Percentiles rank a stretch among this genome's conserved stretches.
Evolutionary conservation across 2,329 filamentous ascomycete species (phyloP).

Genomic region (Trichoderma arundinaceum): DNA sequence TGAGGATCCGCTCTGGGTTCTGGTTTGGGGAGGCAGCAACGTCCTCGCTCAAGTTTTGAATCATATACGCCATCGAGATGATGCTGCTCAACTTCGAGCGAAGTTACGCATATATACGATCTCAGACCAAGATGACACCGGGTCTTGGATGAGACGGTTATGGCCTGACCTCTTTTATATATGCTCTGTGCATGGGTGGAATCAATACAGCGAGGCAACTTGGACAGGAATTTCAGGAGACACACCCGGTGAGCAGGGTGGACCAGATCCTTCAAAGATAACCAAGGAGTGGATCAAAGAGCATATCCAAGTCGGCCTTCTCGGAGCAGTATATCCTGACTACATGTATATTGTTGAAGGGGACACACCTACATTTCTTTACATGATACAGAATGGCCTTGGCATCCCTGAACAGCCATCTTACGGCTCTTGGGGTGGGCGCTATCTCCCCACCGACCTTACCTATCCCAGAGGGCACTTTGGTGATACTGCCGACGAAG

Average conservation of each 20-base stretch:
- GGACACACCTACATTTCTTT: not conserved
- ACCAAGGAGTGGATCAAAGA: slow-evolving; percentile 6
- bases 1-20: not conserved
- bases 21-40: not conserved
- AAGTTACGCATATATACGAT: not conserved
- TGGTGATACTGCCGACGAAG: not conserved
- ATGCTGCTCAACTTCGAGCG: not conserved
- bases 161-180: slow-evolving; percentile 13
- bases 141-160: slow-evolving; percentile 1
- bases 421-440: not conserved
- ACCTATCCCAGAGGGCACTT: not conserved
- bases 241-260: not conserved
- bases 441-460: not conserved
- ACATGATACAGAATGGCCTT: slow-evolving; percentile 2
- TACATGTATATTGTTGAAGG: slow-evolving; percentile 8
- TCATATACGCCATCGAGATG: not conserved
- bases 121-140: slow-evolving; percentile 7
- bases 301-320: not conserved
- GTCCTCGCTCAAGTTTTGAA: not conserved
- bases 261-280: not conserved
- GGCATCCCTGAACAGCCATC: not conserved
- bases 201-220: not conserved
- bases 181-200: slow-evolving; percentile 6
- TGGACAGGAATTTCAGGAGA: not conserved
- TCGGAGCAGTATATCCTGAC: not conserved